Percentiles rank a stretch among this genome's conserved stretches.
Conservation (phyloP, 1,284 basidiomycete species). For the Heterobasidion annosum region DNA sequence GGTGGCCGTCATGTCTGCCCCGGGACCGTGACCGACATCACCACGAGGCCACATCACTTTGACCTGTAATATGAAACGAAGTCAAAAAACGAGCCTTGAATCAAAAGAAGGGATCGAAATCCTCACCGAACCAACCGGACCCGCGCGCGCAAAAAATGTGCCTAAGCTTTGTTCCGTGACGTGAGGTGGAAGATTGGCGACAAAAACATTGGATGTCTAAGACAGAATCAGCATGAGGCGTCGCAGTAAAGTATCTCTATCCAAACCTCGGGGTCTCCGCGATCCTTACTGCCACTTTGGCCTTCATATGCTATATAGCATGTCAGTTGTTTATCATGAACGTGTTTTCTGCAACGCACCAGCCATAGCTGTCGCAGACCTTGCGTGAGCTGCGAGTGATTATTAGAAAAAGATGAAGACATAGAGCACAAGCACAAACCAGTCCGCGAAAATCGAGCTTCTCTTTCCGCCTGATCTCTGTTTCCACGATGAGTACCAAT, state of each 20-base stretch:
- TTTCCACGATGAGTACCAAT: not conserved
- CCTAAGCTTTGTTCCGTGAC: conserved; percentile 82
- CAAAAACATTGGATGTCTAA: conserved; percentile 91
- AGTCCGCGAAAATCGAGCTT: conserved; percentile 70
- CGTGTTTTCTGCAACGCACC: conserved; percentile 31
- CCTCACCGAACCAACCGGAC: conserved; percentile 30
- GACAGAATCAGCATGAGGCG: not conserved
- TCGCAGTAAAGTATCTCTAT: conserved; percentile 18
- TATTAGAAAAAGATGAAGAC: conserved; percentile 4
- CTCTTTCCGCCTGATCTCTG: conserved; percentile 87
- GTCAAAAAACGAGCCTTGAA: conserved; percentile 4
- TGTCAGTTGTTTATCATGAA: not conserved
- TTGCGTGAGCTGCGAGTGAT: conserved; percentile 29
- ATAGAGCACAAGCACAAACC: conserved; percentile 31
- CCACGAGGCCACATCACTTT: conserved; percentile 95
- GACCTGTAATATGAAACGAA: conserved; percentile 39
- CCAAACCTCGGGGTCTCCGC: conserved; percentile 71
- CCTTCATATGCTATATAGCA: conserved; percentile 62
- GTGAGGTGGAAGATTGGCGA: conserved; percentile 81
- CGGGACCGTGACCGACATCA: conserved; percentile 54
- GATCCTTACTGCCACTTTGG: conserved; percentile 82
- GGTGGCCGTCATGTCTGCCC: conserved; percentile 64
- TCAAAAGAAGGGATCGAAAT: not conserved
- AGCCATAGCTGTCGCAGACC: conserved; percentile 82
- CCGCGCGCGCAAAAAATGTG: conserved; percentile 72